A percentile compares a stretch with the other conserved stretches of the same genome.
These are phyloP conservation scores for Cephalotrichum gorgonifer DNA, from an alignment of 2,329 filamentous ascomycete genomes.

Conservation along the genomic window DNA sequence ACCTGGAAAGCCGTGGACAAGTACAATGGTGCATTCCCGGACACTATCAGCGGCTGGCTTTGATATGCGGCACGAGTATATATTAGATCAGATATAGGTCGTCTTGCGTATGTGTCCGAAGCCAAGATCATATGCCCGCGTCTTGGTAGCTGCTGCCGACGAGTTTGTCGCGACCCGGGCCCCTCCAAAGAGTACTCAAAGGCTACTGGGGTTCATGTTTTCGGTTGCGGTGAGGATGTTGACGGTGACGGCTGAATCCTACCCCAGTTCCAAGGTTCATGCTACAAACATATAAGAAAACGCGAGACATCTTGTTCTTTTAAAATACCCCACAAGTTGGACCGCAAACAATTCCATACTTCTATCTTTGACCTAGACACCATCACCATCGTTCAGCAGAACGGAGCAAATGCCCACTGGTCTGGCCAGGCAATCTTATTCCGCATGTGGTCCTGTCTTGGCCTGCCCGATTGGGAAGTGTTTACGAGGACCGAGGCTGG, in stretches of 20 bases:
- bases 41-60: constrained; percentile 32
- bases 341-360: not conserved
- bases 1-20: constrained; percentile 76
- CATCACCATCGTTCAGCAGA: not conserved
- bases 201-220: not conserved
- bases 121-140: not conserved
- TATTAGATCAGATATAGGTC: constrained; percentile 25
- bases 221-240: not conserved
- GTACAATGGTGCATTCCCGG: constrained; percentile 37
- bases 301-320: not conserved
- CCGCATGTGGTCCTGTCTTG: not conserved
- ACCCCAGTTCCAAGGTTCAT: not conserved
- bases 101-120: not conserved
- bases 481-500: not conserved
- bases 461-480: not conserved
- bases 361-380: not conserved
- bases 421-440: not conserved
- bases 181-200: not conserved
- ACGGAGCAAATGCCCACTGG: not conserved
- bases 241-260: not conserved
- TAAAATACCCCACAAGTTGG: not conserved
- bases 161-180: not conserved
- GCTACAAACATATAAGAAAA: not conserved
- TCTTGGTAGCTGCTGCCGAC: not conserved
- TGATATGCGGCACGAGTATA: constrained; percentile 51